Base-by-base conservation (phyloP, 768 basidiomycete species). In the Tylopilus sp. region DNA sequence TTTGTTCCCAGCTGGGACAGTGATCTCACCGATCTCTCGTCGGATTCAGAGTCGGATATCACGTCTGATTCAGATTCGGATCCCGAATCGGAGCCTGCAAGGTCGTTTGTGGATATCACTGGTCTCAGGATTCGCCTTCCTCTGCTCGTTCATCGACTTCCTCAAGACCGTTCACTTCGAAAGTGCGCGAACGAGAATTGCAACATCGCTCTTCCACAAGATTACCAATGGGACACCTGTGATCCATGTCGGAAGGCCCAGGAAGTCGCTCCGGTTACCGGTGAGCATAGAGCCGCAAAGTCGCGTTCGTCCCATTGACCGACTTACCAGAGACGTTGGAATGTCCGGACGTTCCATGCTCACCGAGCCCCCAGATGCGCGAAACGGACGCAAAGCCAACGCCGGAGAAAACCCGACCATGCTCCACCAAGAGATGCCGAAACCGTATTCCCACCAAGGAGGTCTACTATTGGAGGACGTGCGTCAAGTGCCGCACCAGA, bases 211-310 rank as follows among this genome's bases (percentile, higher is more conserved):
- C 57, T 79, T 25, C 61, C 70, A 2, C 46, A 46, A 19, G 66
- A 59, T 8, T 70, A 74, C 52, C 67, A 61, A 1, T 75, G 75
- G 76, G 78, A 79, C 57, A 71, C 67, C 10, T 80, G 78, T 41
- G 69, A 73, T 7, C 50, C 72, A 3, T 79, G 78, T 55, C 72
- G 77, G 14, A 55, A 65, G n/a, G 65, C 65, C 21, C 66, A 67
- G 76, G 6, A 50, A 64, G 29, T 74, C n/a, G n/a, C n/a, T n/a
- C n/a, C n/a, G n/a, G n/a, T 51, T 34, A 17, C 48, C 3, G 48
- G 65, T 60, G 42, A 51, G 62, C 28, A n/a, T 9, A 14, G 22
- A 17, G 2, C 12, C 12, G 21, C 8, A 2, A 17, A 2, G 8
- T 25, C n/a, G 53, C 62, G 6, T 54, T 67, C 26, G 3, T 37